Evolutionary conservation across 1,139 yeast species (phyloP).

Genomic region (Pichia sp.): DNA sequence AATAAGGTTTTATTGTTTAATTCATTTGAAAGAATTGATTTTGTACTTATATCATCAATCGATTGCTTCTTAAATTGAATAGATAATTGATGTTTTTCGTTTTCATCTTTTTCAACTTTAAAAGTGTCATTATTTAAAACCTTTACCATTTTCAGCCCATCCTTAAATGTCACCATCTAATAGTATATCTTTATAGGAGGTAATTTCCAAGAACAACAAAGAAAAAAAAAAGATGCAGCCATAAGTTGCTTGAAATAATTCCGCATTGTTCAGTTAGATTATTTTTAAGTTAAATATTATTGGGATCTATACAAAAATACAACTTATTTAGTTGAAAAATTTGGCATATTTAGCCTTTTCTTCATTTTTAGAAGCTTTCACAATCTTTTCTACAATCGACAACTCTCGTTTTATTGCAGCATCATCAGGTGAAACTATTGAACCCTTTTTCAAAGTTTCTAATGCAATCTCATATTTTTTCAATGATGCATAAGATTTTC

Average conservation of each 20-base stretch:
- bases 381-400: slow-evolving; percentile 33
- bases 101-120: background rate
- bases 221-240: background rate
- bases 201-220: no score
- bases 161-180: background rate
- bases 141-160: background rate
- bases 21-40: background rate
- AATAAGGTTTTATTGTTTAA: background rate
- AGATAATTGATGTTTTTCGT: background rate
- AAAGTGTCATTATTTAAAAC: background rate
- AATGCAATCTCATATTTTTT: slow-evolving; percentile 47
- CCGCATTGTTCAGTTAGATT: background rate
- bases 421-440: slow-evolving; percentile 43
- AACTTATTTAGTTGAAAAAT: slow-evolving; percentile 12
- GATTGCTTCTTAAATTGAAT: slow-evolving; percentile 1
- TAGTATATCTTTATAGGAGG: no score
- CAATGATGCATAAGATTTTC: slow-evolving; percentile 40
- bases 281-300: no score
- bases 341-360: slow-evolving; percentile 25
- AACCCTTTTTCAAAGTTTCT: slow-evolving; percentile 40
- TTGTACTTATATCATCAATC: background rate
- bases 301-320: no score
- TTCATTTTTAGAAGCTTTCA: slow-evolving; percentile 39
- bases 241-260: background rate
- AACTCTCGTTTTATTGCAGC: slow-evolving; percentile 41